Conservation (phyloP, 2,329 filamentous ascomycete species). For the Aspergillus jensenii region DNA sequence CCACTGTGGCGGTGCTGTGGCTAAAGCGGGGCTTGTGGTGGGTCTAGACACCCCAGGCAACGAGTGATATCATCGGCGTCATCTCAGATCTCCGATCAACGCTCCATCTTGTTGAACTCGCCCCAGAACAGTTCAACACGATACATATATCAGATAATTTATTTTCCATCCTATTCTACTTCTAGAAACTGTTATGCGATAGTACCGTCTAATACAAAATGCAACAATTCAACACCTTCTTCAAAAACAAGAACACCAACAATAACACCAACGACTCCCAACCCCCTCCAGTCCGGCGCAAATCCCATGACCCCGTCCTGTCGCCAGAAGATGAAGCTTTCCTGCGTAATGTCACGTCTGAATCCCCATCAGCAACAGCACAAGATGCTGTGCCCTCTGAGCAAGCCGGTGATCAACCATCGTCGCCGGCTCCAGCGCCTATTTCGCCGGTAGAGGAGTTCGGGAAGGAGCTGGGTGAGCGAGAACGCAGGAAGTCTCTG, state of each 20-base stretch:
- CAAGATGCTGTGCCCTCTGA: background rate
- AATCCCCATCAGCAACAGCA: conserved; percentile 32
- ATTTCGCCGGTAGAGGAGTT: conserved; percentile 48
- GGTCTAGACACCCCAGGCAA: background rate
- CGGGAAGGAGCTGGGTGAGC: conserved; percentile 30
- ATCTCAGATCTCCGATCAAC: background rate
- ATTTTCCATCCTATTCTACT: background rate
- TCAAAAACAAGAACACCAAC: conserved; percentile 36
- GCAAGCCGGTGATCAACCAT: conserved; percentile 24
- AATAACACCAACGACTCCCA: background rate
- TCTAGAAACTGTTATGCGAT: background rate
- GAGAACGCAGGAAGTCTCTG: conserved; percentile 33
- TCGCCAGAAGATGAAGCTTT: conserved; percentile 63
- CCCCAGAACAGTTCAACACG: background rate
- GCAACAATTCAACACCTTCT: conserved; percentile 47
- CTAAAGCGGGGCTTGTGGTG: background rate
- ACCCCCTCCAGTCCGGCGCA: conserved; percentile 31
- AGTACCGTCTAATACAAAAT: conserved; percentile 22
- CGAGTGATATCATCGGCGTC: background rate
- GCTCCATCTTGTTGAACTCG: background rate
- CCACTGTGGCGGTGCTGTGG: background rate
- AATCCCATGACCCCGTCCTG: conserved; percentile 47
- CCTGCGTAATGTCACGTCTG: conserved; percentile 51
- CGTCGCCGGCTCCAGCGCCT: conserved; percentile 45
- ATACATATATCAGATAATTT: background rate